Evolutionary conservation across 2,329 filamentous ascomycete genomes (phyloP).

Genomic region (Fusarium chaquense): DNA sequence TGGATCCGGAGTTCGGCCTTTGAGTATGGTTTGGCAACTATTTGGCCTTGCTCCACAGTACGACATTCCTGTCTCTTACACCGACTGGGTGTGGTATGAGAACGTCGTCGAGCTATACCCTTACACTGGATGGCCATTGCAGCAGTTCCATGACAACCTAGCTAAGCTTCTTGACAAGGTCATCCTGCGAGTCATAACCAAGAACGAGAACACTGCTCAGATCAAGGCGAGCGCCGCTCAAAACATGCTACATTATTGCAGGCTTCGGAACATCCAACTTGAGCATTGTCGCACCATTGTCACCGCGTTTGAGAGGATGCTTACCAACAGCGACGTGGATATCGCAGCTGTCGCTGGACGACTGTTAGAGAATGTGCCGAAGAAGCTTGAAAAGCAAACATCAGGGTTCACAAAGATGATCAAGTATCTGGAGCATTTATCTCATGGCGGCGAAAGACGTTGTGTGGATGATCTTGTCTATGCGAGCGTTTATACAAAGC

Average conservation of each 20-base stretch:
- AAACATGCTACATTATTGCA: background rate
- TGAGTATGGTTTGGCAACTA: constrained; percentile 31
- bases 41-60: constrained; percentile 3
- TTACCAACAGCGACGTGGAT: background rate
- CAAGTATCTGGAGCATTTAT: background rate
- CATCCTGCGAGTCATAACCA: constrained; percentile 7
- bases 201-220: constrained; percentile 3
- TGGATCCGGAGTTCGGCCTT: background rate
- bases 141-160: constrained; percentile 11
- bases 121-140: constrained; percentile 20
- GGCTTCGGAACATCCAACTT: constrained; percentile 22
- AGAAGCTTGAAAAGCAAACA: constrained; percentile 9
- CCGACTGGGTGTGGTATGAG: constrained; percentile 26
- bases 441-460: constrained; percentile 1
- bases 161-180: constrained; percentile 24
- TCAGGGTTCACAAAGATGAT: constrained; percentile 12
- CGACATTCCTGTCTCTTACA: background rate
- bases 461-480: constrained; percentile 7
- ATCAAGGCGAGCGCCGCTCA: background rate
- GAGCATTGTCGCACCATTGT: constrained; percentile 18
- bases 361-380: background rate
- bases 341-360: background rate
- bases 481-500: constrained; percentile 23
- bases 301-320: constrained; percentile 15
- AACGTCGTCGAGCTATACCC: constrained; percentile 23